Evolutionary conservation across 371 early-diverging fungal genomes (phyloP), one percentile per base, ranked within the genome.

Genomic region (Batrachochytrium dendrobatidis): DNA sequence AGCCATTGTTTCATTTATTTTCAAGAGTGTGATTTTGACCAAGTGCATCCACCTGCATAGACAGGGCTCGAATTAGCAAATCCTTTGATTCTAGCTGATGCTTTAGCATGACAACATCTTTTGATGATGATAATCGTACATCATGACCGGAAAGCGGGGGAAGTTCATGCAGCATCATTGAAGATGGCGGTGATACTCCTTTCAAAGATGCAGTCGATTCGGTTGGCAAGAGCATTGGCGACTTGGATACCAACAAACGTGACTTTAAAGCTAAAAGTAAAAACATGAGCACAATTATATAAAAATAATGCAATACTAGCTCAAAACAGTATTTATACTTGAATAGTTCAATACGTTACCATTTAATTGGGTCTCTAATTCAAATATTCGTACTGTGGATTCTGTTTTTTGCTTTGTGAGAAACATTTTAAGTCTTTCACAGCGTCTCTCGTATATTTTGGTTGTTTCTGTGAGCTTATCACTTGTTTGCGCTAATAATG

Each of bases 381-480:
- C 49, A 48, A 12, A 48, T 12, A 48, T 48, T 12, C 49, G 49
- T 12, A 48, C n/a, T 48, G 49, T 48, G 25, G 49, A 48, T 29
- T 48, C 49, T 25, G 49, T 48, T 24, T 8, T 48, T n/a, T 48
- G 8, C n/a, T 48, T 48, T 6, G 49, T 12, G 12, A 48, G 49
- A 22, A 48, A 25, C 24, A 25, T 22, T n/a, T 48, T 48, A 6
- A 48, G 49, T n/a, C 49, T 6, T 7, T 8, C n/a, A 29, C 49
- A 48, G 12, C 49, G 6, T 7, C 49, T 6, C n/a, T 48, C 49
- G 49, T 48, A 48, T 12, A 48, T 48, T 24, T 6, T 48, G 8
- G 6, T 48, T 12, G 49, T 48, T n/a, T 48, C 49, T 7, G 22
- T 29, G 24, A 48, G 49, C 49, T 48, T 48, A 8, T 48, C 49